Base-by-base conservation (phyloP, 2,329 filamentous ascomycete species). In the Aspergillus calidoustus region DNA sequence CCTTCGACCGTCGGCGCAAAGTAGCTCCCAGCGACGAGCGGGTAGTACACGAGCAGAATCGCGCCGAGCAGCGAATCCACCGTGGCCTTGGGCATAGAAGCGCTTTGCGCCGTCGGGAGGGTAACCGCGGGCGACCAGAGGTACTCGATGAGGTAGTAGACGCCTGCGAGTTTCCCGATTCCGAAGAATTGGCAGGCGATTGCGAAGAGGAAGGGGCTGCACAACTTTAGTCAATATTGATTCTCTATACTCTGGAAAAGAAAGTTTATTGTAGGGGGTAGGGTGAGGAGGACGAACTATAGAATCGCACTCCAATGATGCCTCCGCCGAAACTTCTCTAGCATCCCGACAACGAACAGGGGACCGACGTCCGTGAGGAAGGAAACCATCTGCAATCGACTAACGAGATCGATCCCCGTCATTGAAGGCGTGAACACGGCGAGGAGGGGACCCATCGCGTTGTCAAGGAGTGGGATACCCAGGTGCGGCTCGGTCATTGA, bases 341-440 rank as follows among this genome's bases (percentile, higher is more conserved):
- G 28, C n/a, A 67, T 38, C 61, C 63, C 62, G 38, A 60, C 58
- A 1, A 44, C 48, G n/a, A 60, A 65, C 1, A 67, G 9, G 1
- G 57, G 38, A 0, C 57, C 59, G 3, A 63, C 2, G 13, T 63
- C 60, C 2, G 59, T 28, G 17, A 65, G 34, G n/a, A 65, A 65
- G 1, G 61, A 59, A 3, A 65, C 22, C 57, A 62, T 50, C 23
- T 64, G 65, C 3, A 52, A 25, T 3, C 50, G 48, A 7, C 54
- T 53, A 3, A 13, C 13, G 3, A 48, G 51, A 15, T 65, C 54
- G 6, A 59, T 54, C 1, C 54, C 57, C 19, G 57, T 64, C 15
- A 65, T 59, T 2, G 54, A 59, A 3, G 61, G 63, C 13, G 64
- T 13, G 25, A 65, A 64, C 30, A 61, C 60, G 17, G 57, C 44